These are phyloP conservation scores for Neoboletus brunneissimus DNA, from an alignment of 768 basidiomycete genomes.

Conservation along the genomic window DNA sequence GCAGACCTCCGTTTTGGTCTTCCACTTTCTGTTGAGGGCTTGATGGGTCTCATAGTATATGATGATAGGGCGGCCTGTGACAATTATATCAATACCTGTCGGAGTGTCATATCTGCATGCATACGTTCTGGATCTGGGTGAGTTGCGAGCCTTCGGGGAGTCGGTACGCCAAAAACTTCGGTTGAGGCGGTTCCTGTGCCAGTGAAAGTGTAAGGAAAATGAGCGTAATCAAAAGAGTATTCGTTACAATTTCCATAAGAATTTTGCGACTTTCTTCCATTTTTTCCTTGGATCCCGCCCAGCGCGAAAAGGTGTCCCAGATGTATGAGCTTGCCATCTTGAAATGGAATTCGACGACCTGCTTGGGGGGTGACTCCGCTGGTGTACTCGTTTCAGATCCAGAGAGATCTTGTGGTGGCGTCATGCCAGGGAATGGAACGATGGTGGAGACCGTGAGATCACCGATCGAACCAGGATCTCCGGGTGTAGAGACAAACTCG, in stretches of 20 bases:
- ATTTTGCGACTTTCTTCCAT: constrained; percentile 47
- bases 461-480: constrained; percentile 14
- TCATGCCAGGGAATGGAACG: constrained; percentile 41
- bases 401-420: constrained; percentile 9
- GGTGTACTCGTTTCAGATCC: constrained; percentile 11
- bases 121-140: constrained; percentile 57
- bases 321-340: constrained; percentile 46
- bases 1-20: constrained; percentile 37
- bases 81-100: background rate
- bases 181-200: constrained; percentile 40
- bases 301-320: constrained; percentile 58
- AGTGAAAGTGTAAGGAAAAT: background rate
- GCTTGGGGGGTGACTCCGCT: constrained; percentile 15
- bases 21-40: constrained; percentile 43
- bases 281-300: constrained; percentile 57
- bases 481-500: constrained; percentile 35
- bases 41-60: constrained; percentile 57
- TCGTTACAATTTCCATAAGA: constrained; percentile 45
- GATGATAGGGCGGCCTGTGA: constrained; percentile 44
- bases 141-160: constrained; percentile 55
- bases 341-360: constrained; percentile 47
- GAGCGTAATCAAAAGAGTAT: background rate
- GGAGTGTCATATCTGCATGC: constrained; percentile 11
- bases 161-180: constrained; percentile 55
- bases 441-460: constrained; percentile 43